Base-by-base conservation (phyloP, 345 rosid species). In the Lepidium sativum region DNA sequence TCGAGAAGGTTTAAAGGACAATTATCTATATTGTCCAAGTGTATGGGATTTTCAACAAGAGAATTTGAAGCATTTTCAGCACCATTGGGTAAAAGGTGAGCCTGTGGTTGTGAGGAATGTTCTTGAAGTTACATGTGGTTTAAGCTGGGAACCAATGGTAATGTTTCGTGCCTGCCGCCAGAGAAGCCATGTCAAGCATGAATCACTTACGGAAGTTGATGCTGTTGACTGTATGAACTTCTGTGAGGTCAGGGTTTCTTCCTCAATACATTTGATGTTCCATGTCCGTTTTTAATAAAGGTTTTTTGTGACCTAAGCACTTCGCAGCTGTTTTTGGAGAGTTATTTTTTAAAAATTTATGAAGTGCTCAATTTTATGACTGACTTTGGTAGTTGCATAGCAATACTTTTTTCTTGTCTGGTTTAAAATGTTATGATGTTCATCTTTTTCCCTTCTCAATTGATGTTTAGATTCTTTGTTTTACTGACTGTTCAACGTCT, bases 131-230 rank as follows among this genome's bases (percentile, higher is more conserved):
- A 66, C 82, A 13, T 62, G 78, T 68, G 89, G 96, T 20, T 71
- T 92, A 63, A 91, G 95, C 64, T 91, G 92, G 98, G 90, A 85
- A 42, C 98, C 96, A 31, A 63, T 78, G 82, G 95, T 91, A 52
- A 85, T 86, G 91, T 80, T 80, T 81, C 89, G 95, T 40, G 92
- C 86, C 39, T 79, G 80, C 62, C 81, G 90, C 32, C 85, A 81
- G 79, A 47, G 54, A 27, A 68, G 7, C 48, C 72, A 73, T 53
- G 31, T 12, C 14, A 82, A 77, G 33, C 81, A 80, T 55, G 78
- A 10, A 4, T 32, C 27, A 15, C 83, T 75, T 33, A 70, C 73
- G 38, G 69, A 79, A 29, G 90, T 83, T 41, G 67, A 61, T 18
- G 83, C 87, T 11, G 57, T 85, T 72, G 84, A 88, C 41, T 88